Base-by-base conservation (phyloP, 2,329 filamentous ascomycete species). In the Capronia americana region DNA sequence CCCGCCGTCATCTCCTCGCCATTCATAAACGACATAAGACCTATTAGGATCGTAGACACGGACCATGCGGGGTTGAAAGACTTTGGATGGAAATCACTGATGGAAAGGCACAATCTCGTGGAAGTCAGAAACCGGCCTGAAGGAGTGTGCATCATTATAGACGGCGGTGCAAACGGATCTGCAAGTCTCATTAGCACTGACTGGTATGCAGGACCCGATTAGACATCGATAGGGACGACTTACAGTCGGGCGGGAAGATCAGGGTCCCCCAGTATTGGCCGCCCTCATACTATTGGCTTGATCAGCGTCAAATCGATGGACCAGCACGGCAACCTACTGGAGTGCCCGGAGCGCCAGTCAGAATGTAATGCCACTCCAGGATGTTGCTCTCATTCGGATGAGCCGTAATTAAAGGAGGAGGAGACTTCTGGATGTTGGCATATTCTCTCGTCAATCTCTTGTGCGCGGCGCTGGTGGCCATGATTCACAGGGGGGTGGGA, bases 61-160 rank as follows among this genome's bases (percentile, higher is more conserved):
- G 97, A 94, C 95, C 95, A 99, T 0, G 95, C 93, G 1, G 95
- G 95, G 77, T 99, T 99, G 84, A 98, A 99, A 30, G 91, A 94
- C 79, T 96, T 96, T 3, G 95, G 95, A 77, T 99, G 95, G 80
- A 98, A 99, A 77, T 99, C 95, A 74, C 90, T 94, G 75, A 99
- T 99, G 76, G 92, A 96, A 56, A 99, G 89, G 75, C 95, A 99
- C 24, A 99, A 87, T 57, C 95, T 88, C 14, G 92, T 93, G 1
- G 91, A 95, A 1, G 93, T 92, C 77, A 97, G 92, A 81, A 99
- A 99, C 75, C 95, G 92, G 66, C 95, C 95, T 12, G 90, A 94
- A 1, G 95, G 95, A 0, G 95, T 99, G 83, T 98, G 95, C 95
- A 99, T 99, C 53, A 30, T 55, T 24, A 99, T 99, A 1, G 95